phyloP scores from a whole-genome alignment of 805 yeast genomes.

The Blastobotrys attinorum region DNA sequence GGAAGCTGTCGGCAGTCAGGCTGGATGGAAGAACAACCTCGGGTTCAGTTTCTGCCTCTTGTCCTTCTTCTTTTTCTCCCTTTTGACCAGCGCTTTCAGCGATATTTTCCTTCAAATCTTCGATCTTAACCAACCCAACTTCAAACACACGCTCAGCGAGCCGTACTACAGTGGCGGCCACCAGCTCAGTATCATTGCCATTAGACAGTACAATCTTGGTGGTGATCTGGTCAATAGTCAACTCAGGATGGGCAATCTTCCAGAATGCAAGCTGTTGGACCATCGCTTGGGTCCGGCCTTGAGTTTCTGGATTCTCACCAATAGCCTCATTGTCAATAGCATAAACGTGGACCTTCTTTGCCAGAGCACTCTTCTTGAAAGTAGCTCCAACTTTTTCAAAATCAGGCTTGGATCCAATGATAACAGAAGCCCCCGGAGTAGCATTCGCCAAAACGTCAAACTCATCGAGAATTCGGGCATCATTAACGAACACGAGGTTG shows the following conservation, averaged over 20 bases:
- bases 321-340: constrained; percentile 55
- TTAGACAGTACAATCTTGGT: constrained; percentile 73
- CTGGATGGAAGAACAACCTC: constrained; percentile 22
- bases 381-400: constrained; percentile 43
- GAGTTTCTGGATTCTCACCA: constrained; percentile 62
- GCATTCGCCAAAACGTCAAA: constrained; percentile 59
- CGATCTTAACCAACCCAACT: constrained; percentile 25
- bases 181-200: constrained; percentile 74
- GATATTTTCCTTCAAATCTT: constrained; percentile 34
- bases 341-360: constrained; percentile 44
- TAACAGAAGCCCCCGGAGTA: constrained; percentile 46
- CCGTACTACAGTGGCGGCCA: constrained; percentile 44
- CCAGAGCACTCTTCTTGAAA: constrained; percentile 45
- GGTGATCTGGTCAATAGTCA: constrained; percentile 53
- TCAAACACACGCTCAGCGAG: constrained; percentile 28
- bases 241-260: constrained; percentile 56
- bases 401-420: constrained; percentile 34
- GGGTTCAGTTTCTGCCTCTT: no score
- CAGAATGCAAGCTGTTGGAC: constrained; percentile 78
- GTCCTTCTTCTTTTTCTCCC: background rate
- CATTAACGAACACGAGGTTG: constrained; percentile 58
- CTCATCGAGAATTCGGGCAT: constrained; percentile 42
- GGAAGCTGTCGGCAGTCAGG: constrained; percentile 20
- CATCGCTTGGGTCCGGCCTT: constrained; percentile 67
- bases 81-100: constrained; percentile 4